These are phyloP conservation scores for Trametes maxima DNA, from an alignment of 768 basidiomycete species.

Conservation along the genomic window DNA sequence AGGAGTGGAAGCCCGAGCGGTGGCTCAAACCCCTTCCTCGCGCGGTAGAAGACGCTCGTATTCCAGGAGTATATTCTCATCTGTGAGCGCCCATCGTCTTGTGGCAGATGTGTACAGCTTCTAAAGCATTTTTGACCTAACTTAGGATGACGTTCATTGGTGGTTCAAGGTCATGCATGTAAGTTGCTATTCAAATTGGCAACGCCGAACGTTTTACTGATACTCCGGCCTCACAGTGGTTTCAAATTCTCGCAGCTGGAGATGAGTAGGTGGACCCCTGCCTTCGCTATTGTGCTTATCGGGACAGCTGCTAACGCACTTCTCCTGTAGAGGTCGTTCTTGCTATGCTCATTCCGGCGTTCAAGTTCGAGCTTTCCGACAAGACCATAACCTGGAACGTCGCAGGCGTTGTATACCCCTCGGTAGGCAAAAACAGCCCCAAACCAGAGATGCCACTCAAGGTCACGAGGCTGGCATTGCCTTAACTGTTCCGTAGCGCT, in stretches of 20 bases:
- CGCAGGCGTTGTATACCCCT: constrained; percentile 7
- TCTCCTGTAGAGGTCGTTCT: constrained; percentile 10
- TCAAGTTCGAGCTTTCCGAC: constrained; percentile 7
- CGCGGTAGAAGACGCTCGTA: constrained; percentile 2
- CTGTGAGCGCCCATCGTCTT: constrained; percentile 4
- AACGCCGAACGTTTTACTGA: background rate
- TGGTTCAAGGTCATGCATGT: background rate
- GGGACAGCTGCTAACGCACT: background rate
- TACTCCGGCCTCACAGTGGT: background rate
- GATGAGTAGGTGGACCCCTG: constrained; percentile 6
- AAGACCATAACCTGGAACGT: constrained; percentile 11
- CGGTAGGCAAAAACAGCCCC: too few relatives aligned
- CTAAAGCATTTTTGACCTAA: background rate
- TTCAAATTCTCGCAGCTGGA: constrained; percentile 17
- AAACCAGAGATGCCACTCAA: too few relatives aligned
- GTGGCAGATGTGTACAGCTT: background rate
- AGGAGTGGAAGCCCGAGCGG: constrained; percentile 48
- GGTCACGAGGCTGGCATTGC: too few relatives aligned
- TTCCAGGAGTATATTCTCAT: constrained; percentile 17
- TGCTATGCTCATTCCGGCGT: background rate
- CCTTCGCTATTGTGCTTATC: background rate
- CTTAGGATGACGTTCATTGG: background rate
- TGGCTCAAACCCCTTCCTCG: constrained; percentile 12
- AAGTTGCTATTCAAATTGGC: background rate
- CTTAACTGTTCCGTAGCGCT: too few relatives aligned